Evolutionary conservation across 441 rosid species (phyloP).

Genomic region (Populus hybrid): DNA sequence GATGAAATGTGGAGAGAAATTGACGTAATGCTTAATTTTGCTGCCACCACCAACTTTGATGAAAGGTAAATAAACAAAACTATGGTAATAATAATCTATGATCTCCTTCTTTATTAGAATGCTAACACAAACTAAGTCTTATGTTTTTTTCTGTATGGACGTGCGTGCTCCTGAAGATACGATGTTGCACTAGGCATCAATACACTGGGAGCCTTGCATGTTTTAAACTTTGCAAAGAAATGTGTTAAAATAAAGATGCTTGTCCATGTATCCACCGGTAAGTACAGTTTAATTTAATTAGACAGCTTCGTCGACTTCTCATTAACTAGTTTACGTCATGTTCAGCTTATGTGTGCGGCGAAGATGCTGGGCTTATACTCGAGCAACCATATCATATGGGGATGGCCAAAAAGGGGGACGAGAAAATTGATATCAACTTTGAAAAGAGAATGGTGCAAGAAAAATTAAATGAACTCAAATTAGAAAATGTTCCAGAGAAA

Average conservation of each 20-base stretch:
- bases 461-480: slow-evolving; percentile 26
- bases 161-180: slow-evolving; percentile 13
- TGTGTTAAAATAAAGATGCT: slow-evolving; percentile 30
- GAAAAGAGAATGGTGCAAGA: slow-evolving; percentile 24
- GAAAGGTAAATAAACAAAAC: slow-evolving; percentile 39
- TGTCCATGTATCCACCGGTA: slow-evolving; percentile 54
- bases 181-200: slow-evolving; percentile 37
- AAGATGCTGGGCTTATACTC: slow-evolving; percentile 22
- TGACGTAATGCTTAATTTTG: slow-evolving; percentile 54
- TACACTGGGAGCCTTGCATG: slow-evolving; percentile 38
- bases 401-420: slow-evolving; percentile 17
- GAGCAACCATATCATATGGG: slow-evolving; percentile 32
- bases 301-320: background rate
- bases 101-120: background rate
- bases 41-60: slow-evolving; percentile 74
- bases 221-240: slow-evolving; percentile 40
- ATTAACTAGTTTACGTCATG: too few relatives aligned
- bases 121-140: background rate
- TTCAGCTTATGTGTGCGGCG: slow-evolving; percentile 22
- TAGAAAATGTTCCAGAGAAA: slow-evolving; percentile 7
- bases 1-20: slow-evolving; percentile 47
- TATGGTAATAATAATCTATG: background rate
- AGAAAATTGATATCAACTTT: slow-evolving; percentile 24
- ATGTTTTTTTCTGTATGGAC: background rate
- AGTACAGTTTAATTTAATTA: background rate